Conservation (phyloP, 2,329 filamentous ascomycete species). For the Diaporthe helianthi region DNA sequence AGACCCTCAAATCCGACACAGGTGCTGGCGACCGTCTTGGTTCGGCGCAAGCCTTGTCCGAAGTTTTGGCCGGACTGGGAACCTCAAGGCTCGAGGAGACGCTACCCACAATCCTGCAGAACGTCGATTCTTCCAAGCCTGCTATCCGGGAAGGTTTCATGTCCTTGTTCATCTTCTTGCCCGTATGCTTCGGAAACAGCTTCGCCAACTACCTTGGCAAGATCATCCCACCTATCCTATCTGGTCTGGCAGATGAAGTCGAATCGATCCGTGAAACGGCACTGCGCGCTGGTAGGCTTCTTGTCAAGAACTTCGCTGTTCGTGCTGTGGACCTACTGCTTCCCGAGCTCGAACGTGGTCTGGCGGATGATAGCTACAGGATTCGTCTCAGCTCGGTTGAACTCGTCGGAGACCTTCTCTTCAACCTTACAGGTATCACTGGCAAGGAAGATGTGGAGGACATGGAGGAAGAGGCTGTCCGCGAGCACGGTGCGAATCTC, state of each 20-base stretch:
- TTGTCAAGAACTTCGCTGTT: constrained; percentile 98
- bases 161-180: constrained; percentile 99
- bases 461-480: constrained; percentile 76
- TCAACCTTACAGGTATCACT: constrained; percentile 95
- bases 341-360: constrained; percentile 91
- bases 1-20: constrained; percentile 95
- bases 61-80: constrained; percentile 93
- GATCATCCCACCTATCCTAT: constrained; percentile 94
- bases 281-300: constrained; percentile 86
- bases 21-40: constrained; percentile 95
- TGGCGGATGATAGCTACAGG: constrained; percentile 97
- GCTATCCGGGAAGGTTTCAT: constrained; percentile 97
- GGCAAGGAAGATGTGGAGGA: constrained; percentile 79
- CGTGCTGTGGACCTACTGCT: constrained; percentile 93
- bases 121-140: constrained; percentile 88
- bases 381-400: constrained; percentile 99
- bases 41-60: constrained; percentile 93
- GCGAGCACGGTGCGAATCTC: constrained; percentile 90
- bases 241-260: constrained; percentile 92
- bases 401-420: constrained; percentile 92
- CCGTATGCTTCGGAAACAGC: constrained; percentile 98
- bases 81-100: constrained; percentile 94
- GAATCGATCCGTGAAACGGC: constrained; percentile 98
- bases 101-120: constrained; percentile 93
- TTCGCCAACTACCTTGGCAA: constrained; percentile 94